phyloP scores from a whole-genome alignment of 805 yeast genomes.

The Priceomyces castillae region DNA sequence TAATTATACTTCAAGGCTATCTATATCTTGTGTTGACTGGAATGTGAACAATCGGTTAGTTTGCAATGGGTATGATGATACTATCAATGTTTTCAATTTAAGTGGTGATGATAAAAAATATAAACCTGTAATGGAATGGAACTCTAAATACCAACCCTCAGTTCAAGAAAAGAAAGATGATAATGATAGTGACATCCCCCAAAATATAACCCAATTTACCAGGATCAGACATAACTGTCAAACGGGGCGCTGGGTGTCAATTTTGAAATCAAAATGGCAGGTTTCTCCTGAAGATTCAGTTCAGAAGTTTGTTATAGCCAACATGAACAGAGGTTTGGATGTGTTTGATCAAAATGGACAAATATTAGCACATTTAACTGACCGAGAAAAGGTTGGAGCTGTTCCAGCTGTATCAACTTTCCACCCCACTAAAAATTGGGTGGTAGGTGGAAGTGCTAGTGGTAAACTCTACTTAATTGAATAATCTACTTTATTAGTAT shows the following conservation, averaged over 20 bases:
- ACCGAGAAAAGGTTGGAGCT: conserved; percentile 61
- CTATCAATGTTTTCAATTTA: conserved; percentile 61
- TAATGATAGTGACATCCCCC: conserved; percentile 22
- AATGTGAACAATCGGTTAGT: conserved; percentile 66
- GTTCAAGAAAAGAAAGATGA: conserved; percentile 9
- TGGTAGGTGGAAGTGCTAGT: conserved; percentile 91
- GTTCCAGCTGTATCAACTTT: conserved; percentile 88
- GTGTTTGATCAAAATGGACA: conserved; percentile 74
- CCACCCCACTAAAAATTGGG: conserved; percentile 87
- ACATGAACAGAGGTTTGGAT: conserved; percentile 88
- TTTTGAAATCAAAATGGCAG: conserved; percentile 88
- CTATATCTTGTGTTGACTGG: conserved; percentile 86
- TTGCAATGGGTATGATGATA: conserved; percentile 91
- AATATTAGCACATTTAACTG: conserved; percentile 72
- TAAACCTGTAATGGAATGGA: conserved; percentile 27
- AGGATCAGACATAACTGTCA: conserved; percentile 88
- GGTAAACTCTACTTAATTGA: conserved; percentile 76
- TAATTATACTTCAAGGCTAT: conserved; percentile 67
- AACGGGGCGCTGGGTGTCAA: conserved; percentile 96
- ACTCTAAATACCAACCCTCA: conserved; percentile 12
- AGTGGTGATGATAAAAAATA: conserved; percentile 38
- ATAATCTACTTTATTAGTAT: conserved; percentile 10
- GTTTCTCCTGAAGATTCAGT: conserved; percentile 61
- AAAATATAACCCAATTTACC: conserved; percentile 55
- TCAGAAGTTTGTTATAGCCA: conserved; percentile 86